Conservation (phyloP, 345 rosid species). For the Odontarrhena argentea region DNA sequence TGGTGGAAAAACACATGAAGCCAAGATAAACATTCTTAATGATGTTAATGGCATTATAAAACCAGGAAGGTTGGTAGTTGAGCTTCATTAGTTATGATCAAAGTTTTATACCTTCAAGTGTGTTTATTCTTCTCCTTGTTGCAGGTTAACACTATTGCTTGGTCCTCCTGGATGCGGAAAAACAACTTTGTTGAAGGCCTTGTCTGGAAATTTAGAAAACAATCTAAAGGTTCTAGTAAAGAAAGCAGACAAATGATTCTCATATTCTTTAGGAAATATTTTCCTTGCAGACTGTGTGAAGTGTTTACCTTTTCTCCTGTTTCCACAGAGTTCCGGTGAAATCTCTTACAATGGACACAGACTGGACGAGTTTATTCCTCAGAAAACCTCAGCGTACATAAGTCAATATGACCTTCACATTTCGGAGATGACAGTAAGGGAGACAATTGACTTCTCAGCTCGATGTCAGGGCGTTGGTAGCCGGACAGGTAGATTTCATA, state of each 20-base stretch:
- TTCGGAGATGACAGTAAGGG: conserved; percentile 65
- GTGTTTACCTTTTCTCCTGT: conserved; percentile 1
- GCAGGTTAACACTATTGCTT: not conserved
- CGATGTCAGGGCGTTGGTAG: conserved; percentile 62
- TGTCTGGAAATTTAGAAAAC: too few species aligned
- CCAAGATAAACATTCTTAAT: too few species aligned
- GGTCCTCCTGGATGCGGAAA: too few species aligned
- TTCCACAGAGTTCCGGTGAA: conserved; percentile 55
- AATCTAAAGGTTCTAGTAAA: conserved; percentile 58
- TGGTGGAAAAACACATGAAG: too few species aligned
- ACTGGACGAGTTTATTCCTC: conserved; percentile 57
- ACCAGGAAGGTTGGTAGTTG: too few species aligned
- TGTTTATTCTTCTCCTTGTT: too few species aligned
- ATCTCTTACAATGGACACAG: conserved; percentile 50
- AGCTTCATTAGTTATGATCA: too few species aligned
- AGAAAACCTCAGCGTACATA: conserved; percentile 58
- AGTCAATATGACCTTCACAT: conserved; percentile 61
- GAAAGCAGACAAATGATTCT: not conserved
- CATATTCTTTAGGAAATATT: not conserved
- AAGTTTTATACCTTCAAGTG: too few species aligned
- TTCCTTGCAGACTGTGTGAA: conserved; percentile 27
- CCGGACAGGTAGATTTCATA: conserved; percentile 46
- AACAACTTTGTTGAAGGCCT: too few species aligned
- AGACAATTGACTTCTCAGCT: conserved; percentile 61
- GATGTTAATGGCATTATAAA: too few species aligned